These are phyloP conservation scores for Hyphodiscus hymeniophilus DNA, from an alignment of 495 filamentous ascomycete genomes.

Conservation along the genomic window DNA sequence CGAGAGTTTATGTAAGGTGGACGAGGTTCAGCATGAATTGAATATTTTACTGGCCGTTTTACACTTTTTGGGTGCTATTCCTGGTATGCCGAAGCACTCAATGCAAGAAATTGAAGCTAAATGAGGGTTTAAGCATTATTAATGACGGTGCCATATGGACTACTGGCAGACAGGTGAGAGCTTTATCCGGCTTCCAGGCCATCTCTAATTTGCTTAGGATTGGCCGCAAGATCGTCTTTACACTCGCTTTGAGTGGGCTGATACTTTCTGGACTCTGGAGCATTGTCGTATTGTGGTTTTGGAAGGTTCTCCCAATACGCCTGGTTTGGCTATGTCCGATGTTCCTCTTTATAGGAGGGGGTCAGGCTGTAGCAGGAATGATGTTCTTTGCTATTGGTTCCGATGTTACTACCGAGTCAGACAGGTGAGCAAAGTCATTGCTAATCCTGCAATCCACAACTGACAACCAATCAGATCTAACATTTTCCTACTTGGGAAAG, in stretches of 20 bases:
- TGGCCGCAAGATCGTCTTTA: slow-evolving; percentile 8
- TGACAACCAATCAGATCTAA: slow-evolving; percentile 28
- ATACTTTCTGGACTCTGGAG: slow-evolving; percentile 5
- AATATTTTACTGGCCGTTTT: slow-evolving; percentile 25
- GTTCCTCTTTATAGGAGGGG: slow-evolving; percentile 45
- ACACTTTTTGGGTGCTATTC: slow-evolving; percentile 11
- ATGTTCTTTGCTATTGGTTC: slow-evolving; percentile 49
- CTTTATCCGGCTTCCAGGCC: not conserved
- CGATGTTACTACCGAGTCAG: slow-evolving; percentile 46
- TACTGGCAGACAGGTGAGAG: slow-evolving; percentile 32
- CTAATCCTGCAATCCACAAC: slow-evolving; percentile 5
- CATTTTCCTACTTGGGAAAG: slow-evolving; percentile 44
- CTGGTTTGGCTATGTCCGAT: slow-evolving; percentile 46
- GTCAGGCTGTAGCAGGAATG: slow-evolving; percentile 39
- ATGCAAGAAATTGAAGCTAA: slow-evolving; percentile 8
- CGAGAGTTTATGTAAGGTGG: slow-evolving; percentile 28
- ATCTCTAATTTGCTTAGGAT: slow-evolving; percentile 5
- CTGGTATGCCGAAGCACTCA: slow-evolving; percentile 9
- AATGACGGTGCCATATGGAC: slow-evolving; percentile 28
- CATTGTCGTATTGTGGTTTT: slow-evolving; percentile 9
- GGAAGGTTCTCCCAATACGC: slow-evolving; percentile 33
- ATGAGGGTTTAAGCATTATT: slow-evolving; percentile 24
- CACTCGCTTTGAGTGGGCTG: slow-evolving; percentile 11
- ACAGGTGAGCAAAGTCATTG: slow-evolving; percentile 31
- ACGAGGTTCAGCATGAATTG: slow-evolving; percentile 26